These are phyloP conservation scores for Wallacemonas sp. DNA, from an alignment of 208 protist species.

Conservation along the genomic window DNA sequence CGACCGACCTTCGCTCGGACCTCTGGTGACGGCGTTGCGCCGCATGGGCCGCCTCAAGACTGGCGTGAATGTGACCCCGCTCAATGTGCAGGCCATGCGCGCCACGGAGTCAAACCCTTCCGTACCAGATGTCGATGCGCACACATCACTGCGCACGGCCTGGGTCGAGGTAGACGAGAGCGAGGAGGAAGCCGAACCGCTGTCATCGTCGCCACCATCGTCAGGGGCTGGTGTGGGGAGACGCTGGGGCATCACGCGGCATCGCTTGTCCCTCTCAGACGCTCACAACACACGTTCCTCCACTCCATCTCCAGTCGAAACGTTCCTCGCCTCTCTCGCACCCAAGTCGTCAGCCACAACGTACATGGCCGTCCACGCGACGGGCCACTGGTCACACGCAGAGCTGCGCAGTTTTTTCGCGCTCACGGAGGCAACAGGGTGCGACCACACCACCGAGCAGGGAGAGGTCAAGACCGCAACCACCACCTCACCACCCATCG, in stretches of 20 bases:
- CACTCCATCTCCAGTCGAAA: too few relatives aligned
- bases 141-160: not conserved
- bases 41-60: constrained; percentile 26
- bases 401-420: constrained; percentile 12
- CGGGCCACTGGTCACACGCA: not conserved
- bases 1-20: constrained; percentile 21
- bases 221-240: too few relatives aligned
- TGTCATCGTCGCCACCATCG: not conserved
- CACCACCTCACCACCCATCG: constrained; percentile 23
- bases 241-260: too few relatives aligned
- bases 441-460: not conserved
- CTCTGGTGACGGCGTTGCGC: constrained; percentile 38
- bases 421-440: not conserved
- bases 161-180: not conserved
- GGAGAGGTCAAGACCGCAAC: not conserved
- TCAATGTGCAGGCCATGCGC: constrained; percentile 21
- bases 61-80: constrained; percentile 49
- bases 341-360: not conserved
- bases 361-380: constrained; percentile 12
- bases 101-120: not conserved
- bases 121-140: not conserved
- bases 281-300: too few relatives aligned
- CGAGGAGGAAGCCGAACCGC: not conserved
- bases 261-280: too few relatives aligned
- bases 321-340: too few relatives aligned